Evolutionary conservation across 768 basidiomycete species (phyloP).

Genomic region (Punctularia strigosozonata): DNA sequence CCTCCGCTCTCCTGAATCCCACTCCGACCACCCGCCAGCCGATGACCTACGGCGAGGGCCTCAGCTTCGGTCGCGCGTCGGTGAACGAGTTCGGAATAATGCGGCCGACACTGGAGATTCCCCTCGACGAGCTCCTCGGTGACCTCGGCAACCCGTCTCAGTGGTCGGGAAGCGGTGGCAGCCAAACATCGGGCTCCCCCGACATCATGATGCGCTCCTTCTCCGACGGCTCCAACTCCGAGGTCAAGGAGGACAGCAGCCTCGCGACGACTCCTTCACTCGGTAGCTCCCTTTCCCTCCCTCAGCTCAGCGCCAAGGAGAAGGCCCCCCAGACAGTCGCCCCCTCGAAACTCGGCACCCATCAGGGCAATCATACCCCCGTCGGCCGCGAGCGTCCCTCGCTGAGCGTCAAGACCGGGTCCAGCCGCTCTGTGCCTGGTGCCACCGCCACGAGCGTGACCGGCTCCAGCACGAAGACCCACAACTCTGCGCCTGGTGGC

Average conservation of each 20-base stretch:
- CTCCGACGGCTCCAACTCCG: conserved; percentile 10
- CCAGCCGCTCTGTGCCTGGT: conserved; percentile 39
- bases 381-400: conserved; percentile 35
- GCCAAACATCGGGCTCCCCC: conserved; percentile 3
- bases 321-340: conserved; percentile 38
- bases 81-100: conserved; percentile 48
- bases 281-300: conserved; percentile 26
- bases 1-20: conserved; percentile 60
- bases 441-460: conserved; percentile 49
- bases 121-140: conserved; percentile 71
- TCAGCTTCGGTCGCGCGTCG: conserved; percentile 27
- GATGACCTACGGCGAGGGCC: conserved; percentile 72
- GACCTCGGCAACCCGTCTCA: conserved; percentile 21
- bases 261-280: conserved; percentile 20
- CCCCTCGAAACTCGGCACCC: conserved; percentile 45
- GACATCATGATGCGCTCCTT: conserved; percentile 20
- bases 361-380: conserved; percentile 34
- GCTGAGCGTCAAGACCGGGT: conserved; percentile 51
- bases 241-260: conserved; percentile 14
- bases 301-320: conserved; percentile 29
- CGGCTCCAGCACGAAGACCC: conserved; percentile 11
- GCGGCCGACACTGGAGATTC: conserved; percentile 77
- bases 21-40: conserved; percentile 54
- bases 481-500: conserved; percentile 37
- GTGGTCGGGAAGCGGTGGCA: conserved; percentile 1